Conservation (phyloP, 257 asterid species). For the Plectranthus barbatus region DNA sequence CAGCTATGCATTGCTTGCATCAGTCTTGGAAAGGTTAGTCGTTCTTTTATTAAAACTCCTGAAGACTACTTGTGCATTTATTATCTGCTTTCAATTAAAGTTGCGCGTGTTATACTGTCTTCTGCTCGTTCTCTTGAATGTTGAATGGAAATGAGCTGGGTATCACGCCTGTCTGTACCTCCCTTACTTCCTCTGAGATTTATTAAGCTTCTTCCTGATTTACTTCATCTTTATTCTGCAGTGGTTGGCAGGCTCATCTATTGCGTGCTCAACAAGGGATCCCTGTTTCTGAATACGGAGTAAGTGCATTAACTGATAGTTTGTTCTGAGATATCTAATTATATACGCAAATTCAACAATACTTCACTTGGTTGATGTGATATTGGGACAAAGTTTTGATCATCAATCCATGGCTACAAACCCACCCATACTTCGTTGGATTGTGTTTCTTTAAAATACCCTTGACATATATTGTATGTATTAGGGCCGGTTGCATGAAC, state of each 20-base stretch:
- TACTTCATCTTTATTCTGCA: constrained; percentile 17
- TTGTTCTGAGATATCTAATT: neutral
- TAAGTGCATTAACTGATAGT: constrained; percentile 29
- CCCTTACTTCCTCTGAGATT: neutral
- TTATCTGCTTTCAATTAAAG: neutral
- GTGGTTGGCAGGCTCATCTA: constrained; percentile 89
- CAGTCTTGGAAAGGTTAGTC: constrained; percentile 71
- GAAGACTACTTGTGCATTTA: neutral
- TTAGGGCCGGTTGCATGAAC: too few species aligned
- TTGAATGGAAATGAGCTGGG: neutral
- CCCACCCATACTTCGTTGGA: neutral
- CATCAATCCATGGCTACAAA: neutral
- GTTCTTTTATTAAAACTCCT: neutral
- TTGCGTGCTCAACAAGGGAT: constrained; percentile 94
- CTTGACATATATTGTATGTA: neutral
- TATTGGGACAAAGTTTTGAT: neutral
- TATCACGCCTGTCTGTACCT: neutral
- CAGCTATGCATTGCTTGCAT: constrained; percentile 89
- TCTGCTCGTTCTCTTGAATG: neutral
- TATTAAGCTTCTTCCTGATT: neutral
- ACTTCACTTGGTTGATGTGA: neutral
- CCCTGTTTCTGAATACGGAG: constrained; percentile 93
- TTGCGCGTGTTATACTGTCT: neutral
- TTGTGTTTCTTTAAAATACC: neutral
- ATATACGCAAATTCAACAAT: neutral